A percentile compares a stretch with the other conserved stretches of the same genome.
These are phyloP conservation scores for Chamaecrista fasciculata DNA, from an alignment of 306 rosid species.

Conservation along the genomic window DNA sequence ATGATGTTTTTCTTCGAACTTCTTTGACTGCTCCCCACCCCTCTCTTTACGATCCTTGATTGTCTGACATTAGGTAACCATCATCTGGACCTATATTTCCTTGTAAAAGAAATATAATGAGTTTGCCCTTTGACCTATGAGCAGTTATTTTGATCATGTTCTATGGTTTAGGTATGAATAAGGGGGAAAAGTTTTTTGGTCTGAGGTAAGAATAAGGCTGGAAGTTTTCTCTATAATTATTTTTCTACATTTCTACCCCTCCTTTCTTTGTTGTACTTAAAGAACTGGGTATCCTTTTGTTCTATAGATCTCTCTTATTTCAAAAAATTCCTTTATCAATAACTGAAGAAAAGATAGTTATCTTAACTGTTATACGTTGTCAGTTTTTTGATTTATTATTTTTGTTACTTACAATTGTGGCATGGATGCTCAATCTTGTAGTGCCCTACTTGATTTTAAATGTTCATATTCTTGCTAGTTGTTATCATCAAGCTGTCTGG, in stretches of 20 bases:
- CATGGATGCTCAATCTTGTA: conserved; percentile 15
- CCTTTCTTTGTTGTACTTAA: neutral
- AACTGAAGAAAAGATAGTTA: neutral
- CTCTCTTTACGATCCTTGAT: neutral
- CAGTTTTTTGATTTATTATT: neutral
- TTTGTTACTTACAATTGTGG: neutral
- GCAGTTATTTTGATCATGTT: neutral
- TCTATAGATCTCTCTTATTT: neutral
- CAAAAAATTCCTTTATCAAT: neutral
- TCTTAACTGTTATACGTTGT: neutral
- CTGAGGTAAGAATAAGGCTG: too few species aligned
- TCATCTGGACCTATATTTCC: neutral
- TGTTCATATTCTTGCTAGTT: conserved; percentile 26
- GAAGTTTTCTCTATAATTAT: too few species aligned
- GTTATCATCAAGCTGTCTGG: conserved; percentile 27
- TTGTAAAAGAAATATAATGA: too few species aligned
- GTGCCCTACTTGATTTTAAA: conserved; percentile 11
- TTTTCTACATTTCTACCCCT: neutral
- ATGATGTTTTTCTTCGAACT: neutral
- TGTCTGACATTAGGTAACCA: neutral
- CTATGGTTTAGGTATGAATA: neutral
- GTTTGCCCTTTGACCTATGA: neutral
- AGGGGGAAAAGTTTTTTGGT: neutral
- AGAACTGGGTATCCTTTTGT: neutral
- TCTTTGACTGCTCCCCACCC: neutral